Base-by-base conservation (phyloP, 2,329 filamentous ascomycete species). In the Aspergillus ochraceoroseus region DNA sequence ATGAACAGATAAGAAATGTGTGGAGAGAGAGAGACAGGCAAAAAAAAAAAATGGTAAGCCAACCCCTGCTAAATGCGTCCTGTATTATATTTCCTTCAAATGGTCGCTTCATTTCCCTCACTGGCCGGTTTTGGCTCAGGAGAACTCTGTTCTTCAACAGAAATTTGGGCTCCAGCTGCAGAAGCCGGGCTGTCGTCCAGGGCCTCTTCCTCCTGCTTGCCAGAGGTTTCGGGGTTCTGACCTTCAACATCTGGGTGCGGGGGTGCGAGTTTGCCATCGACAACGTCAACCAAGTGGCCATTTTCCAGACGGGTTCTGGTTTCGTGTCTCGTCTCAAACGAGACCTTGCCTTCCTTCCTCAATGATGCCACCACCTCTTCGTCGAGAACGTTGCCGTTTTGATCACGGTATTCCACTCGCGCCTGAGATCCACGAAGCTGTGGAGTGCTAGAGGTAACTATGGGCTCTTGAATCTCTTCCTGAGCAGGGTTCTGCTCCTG, bases 251-350 rank as follows among this genome's bases (percentile, higher is more conserved):
- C 75, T 1, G 75, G 75, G 54, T 78, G 76, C 45, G 71, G 70
- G 31, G 72, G 75, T 36, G 70, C 75, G 14, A 62, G 49, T 37
- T 65, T 52, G 23, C 60, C 62, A 41, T 70, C 57, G 15, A 64
- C 51, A 32, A 64, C 52, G 11, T 61, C 56, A n/a, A 95, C 67
- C 59, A 94, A 85, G 51, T 89, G 87, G 44, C 89, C 92, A 29
- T 80, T 64, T 37, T 77, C 78, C 41, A 96, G 67, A 43, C 87
- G 82, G 6, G 88, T 95, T 50, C 85, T 79, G n/a, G 90, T 95
- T 73, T 96, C 90, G 62, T 95, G 95, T 52, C 83, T 84, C 8
- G 92, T 96, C 70, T 94, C 82, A 70, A 98, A 95, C 57, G 87
- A 87, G 44, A 96, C 89, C 67, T 95, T 94, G 57, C 90, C 92